phyloP scores from a whole-genome alignment of 2,329 filamentous ascomycete species.

The Colletotrichum liaoningense region DNA sequence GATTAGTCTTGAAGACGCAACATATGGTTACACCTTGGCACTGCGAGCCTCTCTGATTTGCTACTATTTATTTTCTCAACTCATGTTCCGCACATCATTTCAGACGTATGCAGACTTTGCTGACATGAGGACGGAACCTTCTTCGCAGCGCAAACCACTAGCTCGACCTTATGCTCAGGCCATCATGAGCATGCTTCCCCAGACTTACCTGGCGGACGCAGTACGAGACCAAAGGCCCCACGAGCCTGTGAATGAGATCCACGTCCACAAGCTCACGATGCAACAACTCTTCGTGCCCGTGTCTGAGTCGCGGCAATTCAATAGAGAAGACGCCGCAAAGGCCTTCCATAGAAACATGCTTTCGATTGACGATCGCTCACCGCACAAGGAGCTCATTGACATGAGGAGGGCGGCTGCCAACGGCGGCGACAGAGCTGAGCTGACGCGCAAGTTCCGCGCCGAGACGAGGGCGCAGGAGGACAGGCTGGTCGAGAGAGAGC shows the following conservation, averaged over 20 bases:
- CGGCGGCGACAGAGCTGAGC: constrained; percentile 50
- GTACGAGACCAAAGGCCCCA: constrained; percentile 47
- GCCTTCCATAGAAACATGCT: constrained; percentile 72
- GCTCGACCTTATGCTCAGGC: constrained; percentile 82
- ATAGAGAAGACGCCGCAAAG: constrained; percentile 72
- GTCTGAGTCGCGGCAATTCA: constrained; percentile 72
- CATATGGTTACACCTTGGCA: constrained; percentile 87
- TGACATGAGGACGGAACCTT: constrained; percentile 37
- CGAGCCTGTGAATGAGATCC: constrained; percentile 73
- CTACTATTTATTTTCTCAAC: not conserved
- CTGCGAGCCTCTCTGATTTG: constrained; percentile 80
- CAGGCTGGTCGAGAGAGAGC: constrained; percentile 48
- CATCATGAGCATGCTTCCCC: constrained; percentile 83
- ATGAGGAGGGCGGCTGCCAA: constrained; percentile 61
- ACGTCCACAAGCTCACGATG: constrained; percentile 70
- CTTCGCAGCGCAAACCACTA: constrained; percentile 76
- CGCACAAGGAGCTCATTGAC: constrained; percentile 70
- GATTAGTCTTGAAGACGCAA: constrained; percentile 99
- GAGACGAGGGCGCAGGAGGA: constrained; percentile 57
- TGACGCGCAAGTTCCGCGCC: constrained; percentile 53
- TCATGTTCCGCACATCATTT: not conserved
- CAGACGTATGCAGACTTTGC: constrained; percentile 26
- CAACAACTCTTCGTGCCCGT: constrained; percentile 75
- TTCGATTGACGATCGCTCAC: constrained; percentile 70
- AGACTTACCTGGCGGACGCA: constrained; percentile 62